phyloP scores from a whole-genome alignment of 345 rosid species.

The Fremontodendron californicum region DNA sequence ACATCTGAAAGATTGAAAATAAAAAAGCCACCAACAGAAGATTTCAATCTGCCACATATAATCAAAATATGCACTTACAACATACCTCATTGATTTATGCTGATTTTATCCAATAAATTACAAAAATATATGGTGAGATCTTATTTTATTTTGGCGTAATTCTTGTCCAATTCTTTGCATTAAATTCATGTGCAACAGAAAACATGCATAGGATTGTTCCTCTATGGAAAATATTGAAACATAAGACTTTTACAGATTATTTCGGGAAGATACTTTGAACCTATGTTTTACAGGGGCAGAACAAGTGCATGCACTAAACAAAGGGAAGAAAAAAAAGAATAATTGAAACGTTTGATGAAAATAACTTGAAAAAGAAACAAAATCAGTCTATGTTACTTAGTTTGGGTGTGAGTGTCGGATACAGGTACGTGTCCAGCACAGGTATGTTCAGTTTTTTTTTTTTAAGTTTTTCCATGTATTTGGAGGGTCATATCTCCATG shows the following conservation, averaged over 20 bases:
- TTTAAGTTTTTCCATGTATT: too few species aligned
- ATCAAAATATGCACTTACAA: neutral
- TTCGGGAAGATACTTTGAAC: neutral
- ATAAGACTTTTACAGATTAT: too few species aligned
- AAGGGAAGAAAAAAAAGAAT: neutral
- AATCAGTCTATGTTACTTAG: too few species aligned
- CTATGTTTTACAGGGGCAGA: neutral
- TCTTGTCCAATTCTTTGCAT: too few species aligned
- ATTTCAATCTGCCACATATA: neutral
- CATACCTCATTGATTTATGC: neutral
- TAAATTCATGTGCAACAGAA: neutral
- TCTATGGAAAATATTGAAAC: neutral
- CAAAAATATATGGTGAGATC: neutral
- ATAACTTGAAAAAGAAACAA: neutral
- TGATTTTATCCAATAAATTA: neutral
- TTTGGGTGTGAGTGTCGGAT: too few species aligned
- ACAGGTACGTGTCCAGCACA: too few species aligned
- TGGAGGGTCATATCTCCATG: too few species aligned
- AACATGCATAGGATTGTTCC: neutral
- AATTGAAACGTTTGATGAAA: neutral
- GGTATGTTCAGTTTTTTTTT: too few species aligned
- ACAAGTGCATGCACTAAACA: too few species aligned
- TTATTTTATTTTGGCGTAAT: too few species aligned
- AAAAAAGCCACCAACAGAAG: neutral
- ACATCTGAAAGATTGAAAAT: neutral